Percentiles rank a stretch among this genome's conserved stretches.
Conservation (phyloP, 768 basidiomycete genomes). For the Neoboletus subvelutipes region DNA sequence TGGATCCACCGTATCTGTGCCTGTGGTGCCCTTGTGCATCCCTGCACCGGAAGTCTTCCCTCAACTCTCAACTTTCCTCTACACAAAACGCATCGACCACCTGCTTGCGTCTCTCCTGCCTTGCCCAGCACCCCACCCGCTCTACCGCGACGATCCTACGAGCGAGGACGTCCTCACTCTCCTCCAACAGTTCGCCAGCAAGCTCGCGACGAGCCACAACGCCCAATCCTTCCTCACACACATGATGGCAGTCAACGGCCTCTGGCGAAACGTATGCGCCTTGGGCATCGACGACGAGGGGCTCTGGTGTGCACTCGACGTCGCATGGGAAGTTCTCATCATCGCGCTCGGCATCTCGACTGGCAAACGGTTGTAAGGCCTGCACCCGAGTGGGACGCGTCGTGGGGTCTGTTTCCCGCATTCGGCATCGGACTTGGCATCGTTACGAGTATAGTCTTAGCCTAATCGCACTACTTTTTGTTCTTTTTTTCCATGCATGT, state of each 20-base stretch:
- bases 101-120: conserved; percentile 68
- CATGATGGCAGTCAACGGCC: conserved; percentile 39
- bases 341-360: conserved; percentile 37
- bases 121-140: conserved; percentile 24
- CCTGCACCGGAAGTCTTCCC: conserved; percentile 72
- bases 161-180: conserved; percentile 11
- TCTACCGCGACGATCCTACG: conserved; percentile 26
- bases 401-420: background rate
- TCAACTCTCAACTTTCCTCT: conserved; percentile 63
- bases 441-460: background rate
- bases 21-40: conserved; percentile 67
- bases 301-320: conserved; percentile 48
- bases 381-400: background rate
- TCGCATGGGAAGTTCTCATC: conserved; percentile 50
- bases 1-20: conserved; percentile 39
- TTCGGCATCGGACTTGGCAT: conserved; percentile 13
- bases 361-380: conserved; percentile 16
- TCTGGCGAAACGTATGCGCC: conserved; percentile 52
- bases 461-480: conserved; percentile 8
- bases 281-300: conserved; percentile 49
- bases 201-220: conserved; percentile 14
- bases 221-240: conserved; percentile 36
- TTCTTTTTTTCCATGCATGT: background rate
- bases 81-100: conserved; percentile 58
- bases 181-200: conserved; percentile 17